Conservation (phyloP, 495 filamentous ascomycete species). For the Penicillium coffeae region DNA sequence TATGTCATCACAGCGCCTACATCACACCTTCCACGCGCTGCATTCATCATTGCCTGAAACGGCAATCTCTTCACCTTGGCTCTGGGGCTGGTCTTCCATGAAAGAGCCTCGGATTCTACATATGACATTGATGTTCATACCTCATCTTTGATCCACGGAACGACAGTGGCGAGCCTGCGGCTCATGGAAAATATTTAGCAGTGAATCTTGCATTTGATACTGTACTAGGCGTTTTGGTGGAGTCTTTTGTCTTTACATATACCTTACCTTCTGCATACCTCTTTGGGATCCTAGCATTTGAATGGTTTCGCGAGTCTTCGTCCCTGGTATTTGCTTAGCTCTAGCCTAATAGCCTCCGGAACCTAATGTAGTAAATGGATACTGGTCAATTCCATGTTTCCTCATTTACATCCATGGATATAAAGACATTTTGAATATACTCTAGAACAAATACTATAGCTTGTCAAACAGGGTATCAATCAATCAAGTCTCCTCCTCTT, state of each 20-base stretch:
- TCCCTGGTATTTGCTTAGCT: conserved; percentile 7
- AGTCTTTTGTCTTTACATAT: conserved; percentile 19
- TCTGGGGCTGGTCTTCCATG: conserved; percentile 18
- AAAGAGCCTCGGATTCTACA: conserved; percentile 7
- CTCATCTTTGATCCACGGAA: conserved; percentile 15
- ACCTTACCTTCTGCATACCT: conserved; percentile 21
- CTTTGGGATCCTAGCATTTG: conserved; percentile 11
- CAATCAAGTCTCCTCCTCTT: conserved; percentile 32
- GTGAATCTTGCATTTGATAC: conserved; percentile 14
- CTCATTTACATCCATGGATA: too few species aligned
- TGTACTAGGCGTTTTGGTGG: conserved; percentile 15
- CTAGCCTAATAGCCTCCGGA: too few species aligned
- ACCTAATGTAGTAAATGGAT: conserved; percentile 2
- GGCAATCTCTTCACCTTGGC: background rate
- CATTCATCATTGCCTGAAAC: too few species aligned
- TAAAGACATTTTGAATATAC: too few species aligned
- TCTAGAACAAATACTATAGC: background rate
- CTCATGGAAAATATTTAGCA: conserved; percentile 9
- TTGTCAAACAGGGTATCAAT: conserved; percentile 10
- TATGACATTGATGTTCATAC: conserved; percentile 25
- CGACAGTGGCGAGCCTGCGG: conserved; percentile 17
- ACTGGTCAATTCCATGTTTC: background rate
- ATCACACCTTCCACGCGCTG: too few species aligned
- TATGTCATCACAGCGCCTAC: too few species aligned
- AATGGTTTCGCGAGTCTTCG: conserved; percentile 17